phyloP scores from a whole-genome alignment of 192 early-diverging fungal genomes.

The Gigaspora rosea region DNA sequence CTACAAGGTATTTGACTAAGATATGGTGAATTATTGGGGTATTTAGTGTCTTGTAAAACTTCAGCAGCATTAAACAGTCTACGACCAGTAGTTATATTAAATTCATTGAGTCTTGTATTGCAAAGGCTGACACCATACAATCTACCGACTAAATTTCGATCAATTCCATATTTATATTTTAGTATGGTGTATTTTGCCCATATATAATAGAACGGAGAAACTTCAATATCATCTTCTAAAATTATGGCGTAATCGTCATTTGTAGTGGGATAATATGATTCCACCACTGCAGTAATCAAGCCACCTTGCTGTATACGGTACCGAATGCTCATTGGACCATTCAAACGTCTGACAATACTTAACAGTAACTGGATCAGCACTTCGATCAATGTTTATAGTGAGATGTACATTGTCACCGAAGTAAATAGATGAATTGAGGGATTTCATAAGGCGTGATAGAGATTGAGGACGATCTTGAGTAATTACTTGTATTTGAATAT shows the following conservation, averaged over 20 bases:
- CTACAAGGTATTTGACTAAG: too few relatives aligned
- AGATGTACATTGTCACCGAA: conserved; percentile 55
- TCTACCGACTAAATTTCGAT: conserved; percentile 35
- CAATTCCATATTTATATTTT: conserved; percentile 54
- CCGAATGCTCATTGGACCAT: conserved; percentile 52
- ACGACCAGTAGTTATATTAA: too few relatives aligned
- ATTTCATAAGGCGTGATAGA: conserved; percentile 50
- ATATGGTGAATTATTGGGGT: too few relatives aligned
- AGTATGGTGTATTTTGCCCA: conserved; percentile 61
- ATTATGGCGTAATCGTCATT: conserved; percentile 58
- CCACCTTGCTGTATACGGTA: conserved; percentile 59
- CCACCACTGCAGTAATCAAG: conserved; percentile 59
- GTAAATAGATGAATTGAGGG: conserved; percentile 27
- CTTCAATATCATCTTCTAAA: too few relatives aligned
- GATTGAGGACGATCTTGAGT: conserved; percentile 61
- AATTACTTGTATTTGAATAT: conserved; percentile 55
- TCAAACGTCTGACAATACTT: conserved; percentile 46
- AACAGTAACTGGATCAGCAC: conserved; percentile 52
- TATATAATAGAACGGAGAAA: conserved; percentile 43
- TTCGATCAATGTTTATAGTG: conserved; percentile 61
- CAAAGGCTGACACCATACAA: conserved; percentile 62
- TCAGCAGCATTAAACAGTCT: too few relatives aligned
- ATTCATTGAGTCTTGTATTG: conserved; percentile 30
- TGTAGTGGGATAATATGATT: conserved; percentile 58
- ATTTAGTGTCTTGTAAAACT: too few relatives aligned